A percentile compares a stretch with the other conserved stretches of the same genome.
These are phyloP conservation scores for Ustilago tritici DNA, from an alignment of 1,284 basidiomycete species.

Conservation along the genomic window DNA sequence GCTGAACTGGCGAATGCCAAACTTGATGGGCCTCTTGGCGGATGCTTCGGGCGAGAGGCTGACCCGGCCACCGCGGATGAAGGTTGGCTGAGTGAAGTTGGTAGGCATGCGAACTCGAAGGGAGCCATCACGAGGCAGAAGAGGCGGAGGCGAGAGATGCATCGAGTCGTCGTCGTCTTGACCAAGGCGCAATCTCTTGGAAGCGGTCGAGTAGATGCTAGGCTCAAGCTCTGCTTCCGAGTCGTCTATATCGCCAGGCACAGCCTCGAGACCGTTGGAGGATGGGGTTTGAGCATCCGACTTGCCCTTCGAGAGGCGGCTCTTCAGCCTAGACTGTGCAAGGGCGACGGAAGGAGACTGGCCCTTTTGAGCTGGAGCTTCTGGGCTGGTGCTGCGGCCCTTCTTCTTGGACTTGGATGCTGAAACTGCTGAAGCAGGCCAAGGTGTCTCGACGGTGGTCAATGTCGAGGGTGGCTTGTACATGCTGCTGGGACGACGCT, in stretches of 20 bases:
- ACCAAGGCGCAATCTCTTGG: conserved; percentile 31
- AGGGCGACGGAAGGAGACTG: conserved; percentile 16
- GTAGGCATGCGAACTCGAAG: conserved; percentile 37
- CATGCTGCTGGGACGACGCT: conserved; percentile 61
- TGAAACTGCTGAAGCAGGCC: conserved; percentile 17
- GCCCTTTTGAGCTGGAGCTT: conserved; percentile 21
- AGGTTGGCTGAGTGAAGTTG: conserved; percentile 49
- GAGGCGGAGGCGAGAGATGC: conserved; percentile 48
- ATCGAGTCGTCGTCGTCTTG: conserved; percentile 20
- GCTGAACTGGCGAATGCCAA: conserved; percentile 23
- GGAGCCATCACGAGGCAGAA: conserved; percentile 47
- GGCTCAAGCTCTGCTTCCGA: conserved; percentile 37
- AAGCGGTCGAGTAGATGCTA: not conserved
- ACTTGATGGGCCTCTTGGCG: conserved; percentile 34
- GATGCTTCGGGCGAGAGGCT: conserved; percentile 48
- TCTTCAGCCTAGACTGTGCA: conserved; percentile 27
- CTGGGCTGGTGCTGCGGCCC: conserved; percentile 42
- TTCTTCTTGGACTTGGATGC: conserved; percentile 44
- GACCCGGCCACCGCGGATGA: conserved; percentile 48
- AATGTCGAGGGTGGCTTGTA: conserved; percentile 59
- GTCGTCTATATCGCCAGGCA: conserved; percentile 16
- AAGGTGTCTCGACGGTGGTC: conserved; percentile 42
- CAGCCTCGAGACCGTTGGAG: conserved; percentile 9
- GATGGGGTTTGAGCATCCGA: conserved; percentile 12
- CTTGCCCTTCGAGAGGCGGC: conserved; percentile 30